Evolutionary conservation across 2,329 filamentous ascomycete species (phyloP).

Genomic region (Calonectria pseudoturangicola): DNA sequence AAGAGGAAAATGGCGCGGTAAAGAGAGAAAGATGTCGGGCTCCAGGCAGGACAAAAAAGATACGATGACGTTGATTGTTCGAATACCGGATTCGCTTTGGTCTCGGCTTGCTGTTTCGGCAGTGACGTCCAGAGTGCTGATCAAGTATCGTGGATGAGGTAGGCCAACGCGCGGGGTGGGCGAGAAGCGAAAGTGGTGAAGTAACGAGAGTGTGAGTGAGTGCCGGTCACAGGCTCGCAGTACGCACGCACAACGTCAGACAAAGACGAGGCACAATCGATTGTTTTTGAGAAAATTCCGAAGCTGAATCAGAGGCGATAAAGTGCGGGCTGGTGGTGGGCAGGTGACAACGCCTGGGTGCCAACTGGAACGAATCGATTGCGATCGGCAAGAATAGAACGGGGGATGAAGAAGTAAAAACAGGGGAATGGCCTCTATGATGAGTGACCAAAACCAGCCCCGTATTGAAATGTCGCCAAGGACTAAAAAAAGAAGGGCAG

Average conservation of each 20-base stretch:
- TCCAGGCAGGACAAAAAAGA: constrained; percentile 32
- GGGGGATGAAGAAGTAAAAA: constrained; percentile 24
- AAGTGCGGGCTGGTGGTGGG: constrained; percentile 17
- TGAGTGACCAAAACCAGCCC: constrained; percentile 38
- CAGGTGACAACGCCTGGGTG: constrained; percentile 34
- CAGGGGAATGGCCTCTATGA: constrained; percentile 33
- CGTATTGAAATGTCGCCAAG: constrained; percentile 39
- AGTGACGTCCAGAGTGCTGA: constrained; percentile 18
- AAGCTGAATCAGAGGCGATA: constrained; percentile 17
- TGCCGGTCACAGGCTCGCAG: constrained; percentile 20
- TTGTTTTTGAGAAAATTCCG: constrained; percentile 33
- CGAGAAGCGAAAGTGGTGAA: constrained; percentile 16
- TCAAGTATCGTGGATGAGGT: constrained; percentile 25
- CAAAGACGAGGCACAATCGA: constrained; percentile 16
- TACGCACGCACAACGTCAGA: constrained; percentile 7
- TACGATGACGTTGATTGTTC: constrained; percentile 16
- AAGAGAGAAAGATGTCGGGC: constrained; percentile 21
- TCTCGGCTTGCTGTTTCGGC: constrained; percentile 24
- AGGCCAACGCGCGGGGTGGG: constrained; percentile 17
- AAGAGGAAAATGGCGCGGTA: neutral
- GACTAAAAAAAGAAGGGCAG: constrained; percentile 40
- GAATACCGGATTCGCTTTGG: constrained; percentile 40
- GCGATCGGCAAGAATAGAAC: constrained; percentile 4
- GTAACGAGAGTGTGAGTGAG: constrained; percentile 14
- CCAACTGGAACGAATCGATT: constrained; percentile 33